A percentile compares a stretch with the other conserved stretches of the same genome.
Evolutionary conservation across 108 stramenopile genomes (phyloP).

Genomic region (Nitzschia sp.): DNA sequence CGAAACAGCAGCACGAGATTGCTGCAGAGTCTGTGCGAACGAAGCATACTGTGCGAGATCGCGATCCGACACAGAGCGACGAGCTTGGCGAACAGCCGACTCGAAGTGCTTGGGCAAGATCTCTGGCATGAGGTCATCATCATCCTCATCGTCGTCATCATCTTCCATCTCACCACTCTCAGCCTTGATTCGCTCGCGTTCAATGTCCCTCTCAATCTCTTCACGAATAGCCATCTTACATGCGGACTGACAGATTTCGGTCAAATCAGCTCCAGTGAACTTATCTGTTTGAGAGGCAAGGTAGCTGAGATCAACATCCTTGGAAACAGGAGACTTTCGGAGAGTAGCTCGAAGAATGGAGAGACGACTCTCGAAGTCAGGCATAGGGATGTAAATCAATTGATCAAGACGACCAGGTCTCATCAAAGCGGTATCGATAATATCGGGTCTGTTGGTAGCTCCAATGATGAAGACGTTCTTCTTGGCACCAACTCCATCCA

Average conservation of each 20-base stretch:
- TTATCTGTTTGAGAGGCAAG: constrained; percentile 97
- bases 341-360: constrained; percentile 96
- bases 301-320: constrained; percentile 96
- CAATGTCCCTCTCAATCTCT: constrained; percentile 96
- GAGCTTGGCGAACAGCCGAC: constrained; percentile 92
- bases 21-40: constrained; percentile 96
- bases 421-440: constrained; percentile 99
- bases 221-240: constrained; percentile 99
- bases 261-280: constrained; percentile 99
- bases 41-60: constrained; percentile 99
- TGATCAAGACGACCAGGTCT: constrained; percentile 99
- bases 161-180: constrained; percentile 84
- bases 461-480: constrained; percentile 99
- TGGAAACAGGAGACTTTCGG: constrained; percentile 95
- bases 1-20: constrained; percentile 87
- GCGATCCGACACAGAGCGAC: constrained; percentile 95
- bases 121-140: constrained; percentile 95
- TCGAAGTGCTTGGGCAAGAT: constrained; percentile 97
- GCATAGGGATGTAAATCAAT: constrained; percentile 99
- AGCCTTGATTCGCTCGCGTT: constrained; percentile 89
- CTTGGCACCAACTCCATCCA: constrained; percentile 99
- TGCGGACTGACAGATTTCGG: constrained; percentile 99
- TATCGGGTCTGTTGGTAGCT: constrained; percentile 98
- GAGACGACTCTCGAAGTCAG: constrained; percentile 95
- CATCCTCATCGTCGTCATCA: constrained; percentile 90